Conservation (phyloP, 208 protist species). For the Porcisia hertigi region DNA sequence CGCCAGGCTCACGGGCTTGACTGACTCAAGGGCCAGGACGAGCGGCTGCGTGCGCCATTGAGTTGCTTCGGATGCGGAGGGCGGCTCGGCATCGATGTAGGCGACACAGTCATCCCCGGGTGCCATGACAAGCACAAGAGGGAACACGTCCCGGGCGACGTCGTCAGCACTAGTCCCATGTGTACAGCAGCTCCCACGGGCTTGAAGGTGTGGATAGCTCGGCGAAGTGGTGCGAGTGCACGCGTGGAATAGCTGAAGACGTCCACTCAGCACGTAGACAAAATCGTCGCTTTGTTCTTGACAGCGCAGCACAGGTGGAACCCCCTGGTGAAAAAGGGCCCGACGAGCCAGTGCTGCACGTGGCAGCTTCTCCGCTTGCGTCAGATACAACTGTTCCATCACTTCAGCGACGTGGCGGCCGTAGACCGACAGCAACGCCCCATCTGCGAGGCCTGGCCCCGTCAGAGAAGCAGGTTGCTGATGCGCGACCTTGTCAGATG, state of each 20-base stretch:
- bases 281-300: slow-evolving; percentile 9
- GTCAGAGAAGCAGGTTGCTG: background rate
- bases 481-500: background rate
- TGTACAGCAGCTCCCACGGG: background rate
- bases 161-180: slow-evolving; percentile 5
- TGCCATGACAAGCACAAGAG: slow-evolving; percentile 22
- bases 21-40: slow-evolving; percentile 19
- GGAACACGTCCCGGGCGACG: slow-evolving; percentile 25
- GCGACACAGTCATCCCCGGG: slow-evolving; percentile 13
- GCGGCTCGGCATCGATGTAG: slow-evolving; percentile 20
- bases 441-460: background rate
- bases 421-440: background rate
- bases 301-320: slow-evolving; percentile 47
- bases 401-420: background rate
- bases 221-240: background rate
- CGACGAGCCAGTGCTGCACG: slow-evolving; percentile 26
- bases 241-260: slow-evolving; percentile 10
- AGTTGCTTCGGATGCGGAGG: slow-evolving; percentile 10
- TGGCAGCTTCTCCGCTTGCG: slow-evolving; percentile 30
- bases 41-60: slow-evolving; percentile 19
- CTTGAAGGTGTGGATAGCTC: background rate
- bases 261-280: slow-evolving; percentile 21
- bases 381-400: slow-evolving; percentile 13
- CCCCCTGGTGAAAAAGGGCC: slow-evolving; percentile 35
- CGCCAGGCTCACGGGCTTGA: background rate